A percentile compares a stretch with the other conserved stretches of the same genome.
These are phyloP conservation scores for Chondrostereum purpureum DNA, from an alignment of 1,284 basidiomycete genomes.

Conservation along the genomic window DNA sequence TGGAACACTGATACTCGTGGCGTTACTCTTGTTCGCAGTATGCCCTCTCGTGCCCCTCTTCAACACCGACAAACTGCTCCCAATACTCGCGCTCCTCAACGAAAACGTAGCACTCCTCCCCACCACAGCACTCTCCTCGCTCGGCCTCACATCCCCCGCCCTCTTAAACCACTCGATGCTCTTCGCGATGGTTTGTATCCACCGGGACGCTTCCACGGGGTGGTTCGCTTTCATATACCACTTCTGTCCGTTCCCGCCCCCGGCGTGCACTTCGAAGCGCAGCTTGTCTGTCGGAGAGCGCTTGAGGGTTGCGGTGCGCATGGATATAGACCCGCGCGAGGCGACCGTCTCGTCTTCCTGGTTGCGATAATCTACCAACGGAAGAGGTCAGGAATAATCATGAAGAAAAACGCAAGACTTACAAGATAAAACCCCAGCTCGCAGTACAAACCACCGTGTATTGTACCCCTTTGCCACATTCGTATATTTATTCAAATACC, in stretches of 20 bases:
- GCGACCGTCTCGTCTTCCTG: conserved; percentile 89
- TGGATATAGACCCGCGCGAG: conserved; percentile 83
- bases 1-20: too few relatives aligned
- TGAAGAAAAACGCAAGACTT: conserved; percentile 28
- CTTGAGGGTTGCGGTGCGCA: conserved; percentile 74
- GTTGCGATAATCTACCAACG: conserved; percentile 72
- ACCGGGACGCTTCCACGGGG: conserved; percentile 83
- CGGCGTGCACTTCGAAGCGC: conserved; percentile 80
- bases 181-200: conserved; percentile 71
- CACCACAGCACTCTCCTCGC: conserved; percentile 17
- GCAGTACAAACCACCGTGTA: conserved; percentile 91
- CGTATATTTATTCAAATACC: conserved; percentile 86
- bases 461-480: conserved; percentile 90
- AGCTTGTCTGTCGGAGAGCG: conserved; percentile 49
- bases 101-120: not conserved
- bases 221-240: conserved; percentile 92
- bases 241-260: conserved; percentile 56
- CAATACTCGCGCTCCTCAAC: not conserved
- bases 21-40: too few relatives aligned
- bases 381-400: conserved; percentile 7
- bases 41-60: too few relatives aligned
- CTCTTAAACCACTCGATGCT: conserved; percentile 62
- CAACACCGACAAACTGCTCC: not conserved
- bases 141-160: conserved; percentile 5
- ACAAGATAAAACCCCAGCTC: conserved; percentile 83